phyloP scores from a whole-genome alignment of 2,329 filamentous ascomycete genomes.

The Fusarium pseudograminearum region DNA sequence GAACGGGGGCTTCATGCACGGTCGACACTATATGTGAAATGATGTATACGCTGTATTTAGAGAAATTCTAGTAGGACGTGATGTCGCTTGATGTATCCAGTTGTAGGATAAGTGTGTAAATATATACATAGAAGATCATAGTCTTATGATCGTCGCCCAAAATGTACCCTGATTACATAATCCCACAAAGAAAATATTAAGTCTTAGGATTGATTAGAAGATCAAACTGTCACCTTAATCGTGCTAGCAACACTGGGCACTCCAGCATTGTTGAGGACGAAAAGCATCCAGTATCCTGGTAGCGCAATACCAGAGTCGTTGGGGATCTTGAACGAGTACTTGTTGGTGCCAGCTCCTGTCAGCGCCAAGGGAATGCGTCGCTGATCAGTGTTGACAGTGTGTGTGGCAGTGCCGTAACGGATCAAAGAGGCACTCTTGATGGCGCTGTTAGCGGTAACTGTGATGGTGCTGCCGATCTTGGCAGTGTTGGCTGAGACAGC shows the following conservation, averaged over 20 bases:
- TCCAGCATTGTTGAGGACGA: constrained; percentile 34
- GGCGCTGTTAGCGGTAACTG: constrained; percentile 18
- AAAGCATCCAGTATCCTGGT: constrained; percentile 43
- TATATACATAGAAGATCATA: constrained; percentile 21
- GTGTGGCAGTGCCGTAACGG: constrained; percentile 39
- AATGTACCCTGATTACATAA: constrained; percentile 1
- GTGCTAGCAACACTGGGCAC: constrained; percentile 39
- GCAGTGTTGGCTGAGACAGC: constrained; percentile 20
- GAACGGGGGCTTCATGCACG: neutral
- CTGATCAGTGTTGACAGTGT: constrained; percentile 41
- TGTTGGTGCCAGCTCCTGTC: constrained; percentile 24
- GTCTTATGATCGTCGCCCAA: neutral
- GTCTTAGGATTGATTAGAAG: neutral
- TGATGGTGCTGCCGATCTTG: constrained; percentile 34
- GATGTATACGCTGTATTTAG: neutral
- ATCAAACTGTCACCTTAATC: constrained; percentile 31
- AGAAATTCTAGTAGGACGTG: constrained; percentile 13
- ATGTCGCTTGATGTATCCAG: constrained; percentile 1
- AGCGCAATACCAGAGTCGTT: constrained; percentile 35
- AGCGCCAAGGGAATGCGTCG: constrained; percentile 34
- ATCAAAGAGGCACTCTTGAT: constrained; percentile 33
- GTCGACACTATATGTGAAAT: neutral
- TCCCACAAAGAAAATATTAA: neutral
- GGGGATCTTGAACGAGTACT: constrained; percentile 33
- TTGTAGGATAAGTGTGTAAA: constrained; percentile 1